Evolutionary conservation across 148 eudicot species (phyloP), one percentile per base, ranked within the genome.

Genomic region (Fallopia convolvulus): DNA sequence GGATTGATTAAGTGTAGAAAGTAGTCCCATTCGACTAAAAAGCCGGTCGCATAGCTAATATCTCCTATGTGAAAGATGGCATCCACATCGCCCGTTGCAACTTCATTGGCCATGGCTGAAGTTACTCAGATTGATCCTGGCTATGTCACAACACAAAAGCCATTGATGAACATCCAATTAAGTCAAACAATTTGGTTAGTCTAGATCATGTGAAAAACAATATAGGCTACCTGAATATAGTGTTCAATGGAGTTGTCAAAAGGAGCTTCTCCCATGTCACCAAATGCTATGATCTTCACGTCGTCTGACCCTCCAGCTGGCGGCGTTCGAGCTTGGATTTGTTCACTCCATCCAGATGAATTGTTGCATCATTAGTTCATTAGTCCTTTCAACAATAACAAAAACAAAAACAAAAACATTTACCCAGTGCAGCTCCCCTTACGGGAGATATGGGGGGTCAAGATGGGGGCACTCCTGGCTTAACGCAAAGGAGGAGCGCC

Each of bases 211-310:
- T 68, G 15, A n/a, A 7, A 18, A 5, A 1, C 8, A 55, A 20
- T 17, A 36, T 47, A 42, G 20, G 48, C 50, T 44, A 73, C 41
- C 90, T 93, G 98, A 83, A 93, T 91, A 65, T 83, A 93, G 82
- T 93, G 98, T 76, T 93, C 97, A 20, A 80, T 74, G 9, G 98
- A 86, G 76, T 80, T 76, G 68, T 93, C 98, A 33, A 83, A 82
- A 36, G 98, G 98, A 56, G 98, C 96, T 80, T 91, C 90, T 39
- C 98, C 98, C 98, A 93, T 93, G 77, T 93, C 98, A 56, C 98
- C 98, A 76, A 74, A 91, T 26, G 93, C 89, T 74, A 93, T 74
- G 80, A 93, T 83, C 53, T 14, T 89, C 39, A 93, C 70, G 80
- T 91, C 93, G 75, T 84, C 81, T 30, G 96, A 83, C 80, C 98